Conservation (phyloP, 1,284 basidiomycete species). For the Phaffia rhodozyma region DNA sequence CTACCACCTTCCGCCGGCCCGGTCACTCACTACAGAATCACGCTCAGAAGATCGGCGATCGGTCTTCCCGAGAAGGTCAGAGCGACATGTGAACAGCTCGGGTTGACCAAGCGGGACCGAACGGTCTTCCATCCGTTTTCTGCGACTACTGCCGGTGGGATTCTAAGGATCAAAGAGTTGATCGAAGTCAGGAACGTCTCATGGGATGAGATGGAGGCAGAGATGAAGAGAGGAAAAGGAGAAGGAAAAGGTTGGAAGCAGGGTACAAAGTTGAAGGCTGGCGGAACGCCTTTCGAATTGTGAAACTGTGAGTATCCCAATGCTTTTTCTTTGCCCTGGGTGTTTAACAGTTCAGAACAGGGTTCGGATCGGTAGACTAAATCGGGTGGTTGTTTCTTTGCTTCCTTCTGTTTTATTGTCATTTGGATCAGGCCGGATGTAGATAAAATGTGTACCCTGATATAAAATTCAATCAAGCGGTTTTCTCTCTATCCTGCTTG, state of each 20-base stretch:
- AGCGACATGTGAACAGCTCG: constrained; percentile 37
- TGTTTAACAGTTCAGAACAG: no score
- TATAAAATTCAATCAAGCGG: no score
- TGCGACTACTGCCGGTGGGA: constrained; percentile 36
- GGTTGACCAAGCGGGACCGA: constrained; percentile 37
- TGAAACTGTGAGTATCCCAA: no score
- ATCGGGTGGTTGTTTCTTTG: no score
- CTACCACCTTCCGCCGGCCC: not conserved
- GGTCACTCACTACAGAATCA: constrained; percentile 39
- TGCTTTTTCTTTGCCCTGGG: no score
- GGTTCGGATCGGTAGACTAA: no score
- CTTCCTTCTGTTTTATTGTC: no score
- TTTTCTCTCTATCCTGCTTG: no score
- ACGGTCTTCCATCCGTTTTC: constrained; percentile 37
- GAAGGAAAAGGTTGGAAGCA: constrained; percentile 30
- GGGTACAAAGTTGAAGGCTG: no score
- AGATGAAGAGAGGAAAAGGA: constrained; percentile 24
- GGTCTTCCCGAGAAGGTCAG: constrained; percentile 36
- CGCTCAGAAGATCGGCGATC: constrained; percentile 39
- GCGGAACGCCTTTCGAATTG: no score
- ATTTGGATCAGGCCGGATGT: no score
- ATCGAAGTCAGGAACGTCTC: constrained; percentile 41
- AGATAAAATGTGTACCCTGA: no score
- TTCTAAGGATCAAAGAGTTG: constrained; percentile 42
- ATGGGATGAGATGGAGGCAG: constrained; percentile 25